phyloP scores from a whole-genome alignment of 257 asterid genomes.

The Scutellaria minor region DNA sequence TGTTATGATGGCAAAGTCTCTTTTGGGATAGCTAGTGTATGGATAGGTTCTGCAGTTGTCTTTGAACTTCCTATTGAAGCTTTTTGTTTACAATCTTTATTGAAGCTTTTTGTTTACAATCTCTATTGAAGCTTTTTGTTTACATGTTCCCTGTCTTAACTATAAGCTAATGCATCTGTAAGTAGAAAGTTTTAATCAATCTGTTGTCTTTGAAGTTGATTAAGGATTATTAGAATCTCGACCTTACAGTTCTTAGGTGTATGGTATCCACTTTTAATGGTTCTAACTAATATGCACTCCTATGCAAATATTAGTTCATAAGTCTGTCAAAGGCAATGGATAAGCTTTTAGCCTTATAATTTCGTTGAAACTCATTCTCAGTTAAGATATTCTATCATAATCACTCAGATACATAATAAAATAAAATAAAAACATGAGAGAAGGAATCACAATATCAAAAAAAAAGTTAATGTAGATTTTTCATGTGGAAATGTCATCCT shows the following conservation, averaged over 20 bases:
- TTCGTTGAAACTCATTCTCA: no score
- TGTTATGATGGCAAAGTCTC: conserved; percentile 17
- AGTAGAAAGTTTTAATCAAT: no score
- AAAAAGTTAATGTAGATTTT: neutral
- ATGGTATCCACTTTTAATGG: neutral
- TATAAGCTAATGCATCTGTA: conserved; percentile 8
- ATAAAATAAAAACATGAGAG: neutral
- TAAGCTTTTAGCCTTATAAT: no score
- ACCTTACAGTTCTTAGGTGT: neutral
- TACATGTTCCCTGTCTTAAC: conserved; percentile 7
- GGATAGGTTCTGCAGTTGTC: conserved; percentile 19
- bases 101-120: neutral
- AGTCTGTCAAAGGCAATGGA: neutral
- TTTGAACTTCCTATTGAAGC: neutral
- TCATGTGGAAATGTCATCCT: conserved; percentile 15
- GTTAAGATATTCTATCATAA: neutral
- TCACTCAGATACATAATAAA: no score
- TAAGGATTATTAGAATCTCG: neutral
- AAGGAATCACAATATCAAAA: neutral
- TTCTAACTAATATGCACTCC: neutral
- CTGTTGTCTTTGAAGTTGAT: no score
- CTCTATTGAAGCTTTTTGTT: neutral
- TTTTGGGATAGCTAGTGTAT: conserved; percentile 6
- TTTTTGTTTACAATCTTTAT: no score
- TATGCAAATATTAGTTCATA: conserved; percentile 2